A percentile compares a stretch with the other conserved stretches of the same genome.
These are phyloP conservation scores for Begonia fuchsioides DNA, from an alignment of 306 rosid species.

Conservation along the genomic window DNA sequence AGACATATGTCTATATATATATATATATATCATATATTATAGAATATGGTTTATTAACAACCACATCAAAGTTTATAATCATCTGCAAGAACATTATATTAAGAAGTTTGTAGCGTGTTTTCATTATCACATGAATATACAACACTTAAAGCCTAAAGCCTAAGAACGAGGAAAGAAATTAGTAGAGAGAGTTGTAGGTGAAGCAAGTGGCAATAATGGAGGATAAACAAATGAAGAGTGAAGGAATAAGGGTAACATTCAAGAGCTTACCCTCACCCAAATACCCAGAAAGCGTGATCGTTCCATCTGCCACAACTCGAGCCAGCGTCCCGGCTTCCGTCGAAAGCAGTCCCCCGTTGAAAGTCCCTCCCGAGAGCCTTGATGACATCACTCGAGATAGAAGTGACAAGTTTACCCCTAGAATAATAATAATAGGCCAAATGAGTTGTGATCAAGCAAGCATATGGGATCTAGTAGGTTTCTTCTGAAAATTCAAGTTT, in stretches of 20 bases:
- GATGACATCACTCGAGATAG: slow-evolving; percentile 68
- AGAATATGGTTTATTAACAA: too few species aligned
- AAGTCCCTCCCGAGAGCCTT: slow-evolving; percentile 63
- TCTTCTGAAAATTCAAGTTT: too few species aligned
- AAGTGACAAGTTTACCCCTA: slow-evolving; percentile 73
- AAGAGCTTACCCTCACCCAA: slow-evolving; percentile 39
- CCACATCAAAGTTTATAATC: too few species aligned
- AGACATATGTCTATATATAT: too few species aligned
- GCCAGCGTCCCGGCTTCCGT: slow-evolving; percentile 79
- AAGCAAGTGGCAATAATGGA: slow-evolving; percentile 58
- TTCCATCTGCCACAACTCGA: slow-evolving; percentile 65
- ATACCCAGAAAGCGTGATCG: slow-evolving; percentile 51
- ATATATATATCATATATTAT: too few species aligned
- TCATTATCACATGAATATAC: too few species aligned
- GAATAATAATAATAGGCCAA: slow-evolving; percentile 1
- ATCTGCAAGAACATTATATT: too few species aligned
- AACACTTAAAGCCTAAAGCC: background rate
- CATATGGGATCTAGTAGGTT: too few species aligned
- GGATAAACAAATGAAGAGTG: slow-evolving; percentile 45
- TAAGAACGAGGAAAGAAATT: background rate
- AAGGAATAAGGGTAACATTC: slow-evolving; percentile 50
- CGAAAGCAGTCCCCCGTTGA: slow-evolving; percentile 58
- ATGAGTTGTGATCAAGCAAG: too few species aligned
- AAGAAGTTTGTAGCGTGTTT: too few species aligned
- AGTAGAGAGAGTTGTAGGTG: slow-evolving; percentile 71